phyloP scores from a whole-genome alignment of 2,329 filamentous ascomycete species.

The Fusarium keratoplasticum region DNA sequence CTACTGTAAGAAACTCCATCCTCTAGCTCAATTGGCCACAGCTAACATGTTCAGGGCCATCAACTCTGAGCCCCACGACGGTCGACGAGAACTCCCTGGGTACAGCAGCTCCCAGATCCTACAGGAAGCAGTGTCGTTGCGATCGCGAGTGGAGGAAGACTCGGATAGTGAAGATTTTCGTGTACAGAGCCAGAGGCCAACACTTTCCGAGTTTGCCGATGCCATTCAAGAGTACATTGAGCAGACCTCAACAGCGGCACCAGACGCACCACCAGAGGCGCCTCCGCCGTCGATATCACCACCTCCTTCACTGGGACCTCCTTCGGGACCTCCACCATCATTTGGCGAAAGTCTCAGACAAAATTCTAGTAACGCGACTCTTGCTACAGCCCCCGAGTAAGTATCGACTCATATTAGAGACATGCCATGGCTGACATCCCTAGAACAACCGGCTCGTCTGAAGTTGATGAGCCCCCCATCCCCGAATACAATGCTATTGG shows the following conservation, averaged over 20 bases:
- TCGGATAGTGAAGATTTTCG: conserved; percentile 35
- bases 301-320: background rate
- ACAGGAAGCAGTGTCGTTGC: conserved; percentile 36
- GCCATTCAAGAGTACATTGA: conserved; percentile 42
- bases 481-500: conserved; percentile 44
- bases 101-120: conserved; percentile 46
- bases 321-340: background rate
- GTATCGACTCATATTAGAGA: background rate
- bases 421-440: background rate
- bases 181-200: conserved; percentile 29
- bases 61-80: conserved; percentile 36
- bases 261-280: background rate
- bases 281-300: conserved; percentile 12
- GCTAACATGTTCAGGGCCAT: conserved; percentile 33
- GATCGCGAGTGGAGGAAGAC: conserved; percentile 28
- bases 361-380: conserved; percentile 17
- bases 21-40: background rate
- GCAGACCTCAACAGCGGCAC: conserved; percentile 27
- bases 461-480: conserved; percentile 30
- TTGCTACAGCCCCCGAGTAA: conserved; percentile 22
- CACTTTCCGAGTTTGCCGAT: conserved; percentile 37
- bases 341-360: conserved; percentile 1
- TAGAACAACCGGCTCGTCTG: conserved; percentile 40
- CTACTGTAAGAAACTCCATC: conserved; percentile 29
- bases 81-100: conserved; percentile 37